A percentile compares a stretch with the other conserved stretches of the same genome.
phyloP scores from a whole-genome alignment of 2,329 filamentous ascomycete species.

The Macrophomina pseudophaseolina region DNA sequence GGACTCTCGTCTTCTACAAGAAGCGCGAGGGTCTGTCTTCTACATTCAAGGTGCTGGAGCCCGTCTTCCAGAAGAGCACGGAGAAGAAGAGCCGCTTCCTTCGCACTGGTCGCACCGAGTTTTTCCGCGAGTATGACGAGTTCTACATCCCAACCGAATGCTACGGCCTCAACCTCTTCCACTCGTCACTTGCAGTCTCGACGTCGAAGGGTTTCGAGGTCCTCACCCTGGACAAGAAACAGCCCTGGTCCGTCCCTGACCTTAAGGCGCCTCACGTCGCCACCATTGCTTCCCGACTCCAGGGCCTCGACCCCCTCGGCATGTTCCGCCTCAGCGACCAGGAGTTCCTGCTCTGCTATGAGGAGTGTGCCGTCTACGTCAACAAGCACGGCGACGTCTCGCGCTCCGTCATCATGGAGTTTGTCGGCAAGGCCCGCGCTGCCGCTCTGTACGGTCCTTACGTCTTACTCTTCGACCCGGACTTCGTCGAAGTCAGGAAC shows the following conservation, averaged over 20 bases:
- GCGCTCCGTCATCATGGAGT: constrained; percentile 95
- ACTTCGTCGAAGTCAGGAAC: constrained; percentile 96
- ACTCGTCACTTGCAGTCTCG: constrained; percentile 88
- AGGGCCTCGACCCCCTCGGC: constrained; percentile 81
- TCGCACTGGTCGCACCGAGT: constrained; percentile 79
- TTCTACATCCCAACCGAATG: constrained; percentile 98
- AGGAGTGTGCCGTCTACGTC: constrained; percentile 95
- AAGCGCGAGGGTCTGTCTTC: constrained; percentile 91
- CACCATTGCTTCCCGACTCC: constrained; percentile 83
- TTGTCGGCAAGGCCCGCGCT: constrained; percentile 88
- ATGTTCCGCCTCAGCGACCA: constrained; percentile 90
- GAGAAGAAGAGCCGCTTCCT: constrained; percentile 78
- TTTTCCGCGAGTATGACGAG: constrained; percentile 97
- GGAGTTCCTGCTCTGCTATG: constrained; percentile 89
- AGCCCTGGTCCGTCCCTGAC: constrained; percentile 91
- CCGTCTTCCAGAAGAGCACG: constrained; percentile 89
- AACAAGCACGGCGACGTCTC: constrained; percentile 98
- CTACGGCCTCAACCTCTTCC: constrained; percentile 94
- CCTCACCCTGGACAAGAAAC: constrained; percentile 95
- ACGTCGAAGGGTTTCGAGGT: constrained; percentile 94
- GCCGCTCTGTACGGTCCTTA: constrained; percentile 92
- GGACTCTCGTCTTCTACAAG: constrained; percentile 94
- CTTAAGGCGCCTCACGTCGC: constrained; percentile 77
- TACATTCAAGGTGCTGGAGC: constrained; percentile 94
- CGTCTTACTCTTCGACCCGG: constrained; percentile 89